These are phyloP conservation scores for Zygosaccharomyces pseudobailii DNA, from an alignment of 1,139 yeast genomes.

Conservation along the genomic window DNA sequence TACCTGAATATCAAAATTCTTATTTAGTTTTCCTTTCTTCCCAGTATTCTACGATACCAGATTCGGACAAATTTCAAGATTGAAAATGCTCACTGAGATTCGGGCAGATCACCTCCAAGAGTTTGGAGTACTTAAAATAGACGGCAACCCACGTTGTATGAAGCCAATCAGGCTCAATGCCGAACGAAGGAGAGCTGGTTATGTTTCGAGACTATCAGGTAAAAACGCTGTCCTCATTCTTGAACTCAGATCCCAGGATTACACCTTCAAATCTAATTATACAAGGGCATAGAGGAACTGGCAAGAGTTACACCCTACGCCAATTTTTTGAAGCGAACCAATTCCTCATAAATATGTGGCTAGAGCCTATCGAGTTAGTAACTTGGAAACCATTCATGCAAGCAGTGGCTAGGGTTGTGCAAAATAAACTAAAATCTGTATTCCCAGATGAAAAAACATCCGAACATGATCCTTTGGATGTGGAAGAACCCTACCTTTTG, in stretches of 20 bases:
- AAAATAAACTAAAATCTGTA: conserved; percentile 14
- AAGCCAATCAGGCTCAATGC: conserved; percentile 3
- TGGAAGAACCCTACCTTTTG: conserved; percentile 30
- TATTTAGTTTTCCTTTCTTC: not conserved
- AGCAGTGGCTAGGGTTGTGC: conserved; percentile 26
- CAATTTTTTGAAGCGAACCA: conserved; percentile 18
- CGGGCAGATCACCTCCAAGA: not conserved
- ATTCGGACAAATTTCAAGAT: conserved; percentile 1
- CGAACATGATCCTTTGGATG: conserved; percentile 30
- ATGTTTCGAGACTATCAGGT: conserved; percentile 27
- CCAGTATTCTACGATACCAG: not conserved
- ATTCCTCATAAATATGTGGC: conserved; percentile 18
- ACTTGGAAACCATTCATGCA: conserved; percentile 33
- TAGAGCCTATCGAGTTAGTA: conserved; percentile 29
- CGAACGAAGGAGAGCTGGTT: conserved; percentile 10
- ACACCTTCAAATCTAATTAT: conserved; percentile 26
- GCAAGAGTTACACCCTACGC: conserved; percentile 26
- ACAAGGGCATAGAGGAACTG: conserved; percentile 30
- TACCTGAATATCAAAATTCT: not conserved
- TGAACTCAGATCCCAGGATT: conserved; percentile 19
- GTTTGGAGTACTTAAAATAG: not conserved
- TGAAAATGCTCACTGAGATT: not conserved
- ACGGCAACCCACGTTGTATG: not conserved
- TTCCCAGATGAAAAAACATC: conserved; percentile 15
- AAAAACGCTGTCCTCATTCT: conserved; percentile 18